A percentile compares a stretch with the other conserved stretches of the same genome.
Conservation (phyloP, 202 grass and related monocot species). For the Dendrocalamus latiflorus region DNA sequence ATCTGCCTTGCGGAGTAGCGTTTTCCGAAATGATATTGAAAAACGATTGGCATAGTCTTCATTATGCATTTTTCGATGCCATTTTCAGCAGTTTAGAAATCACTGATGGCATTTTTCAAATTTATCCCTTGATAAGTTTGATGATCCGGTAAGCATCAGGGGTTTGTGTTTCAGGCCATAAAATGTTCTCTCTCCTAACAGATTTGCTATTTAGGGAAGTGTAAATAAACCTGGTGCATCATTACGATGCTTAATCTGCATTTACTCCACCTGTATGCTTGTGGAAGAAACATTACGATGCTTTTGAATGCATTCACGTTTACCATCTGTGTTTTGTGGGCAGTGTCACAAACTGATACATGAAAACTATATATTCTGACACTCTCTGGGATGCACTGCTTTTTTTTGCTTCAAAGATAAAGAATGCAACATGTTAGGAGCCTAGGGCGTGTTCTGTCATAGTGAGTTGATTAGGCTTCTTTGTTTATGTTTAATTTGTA, state of each 20-base stretch:
- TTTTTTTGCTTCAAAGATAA: not conserved
- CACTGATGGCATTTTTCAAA: not conserved
- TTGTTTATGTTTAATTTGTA: conserved; percentile 14
- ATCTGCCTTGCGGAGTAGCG: not conserved
- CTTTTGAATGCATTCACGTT: not conserved
- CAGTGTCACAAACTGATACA: not conserved
- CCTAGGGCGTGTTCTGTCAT: not conserved
- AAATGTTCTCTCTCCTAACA: not conserved
- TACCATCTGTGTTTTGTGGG: not conserved
- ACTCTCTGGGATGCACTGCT: not conserved
- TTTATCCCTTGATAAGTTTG: not conserved
- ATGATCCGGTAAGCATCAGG: not conserved
- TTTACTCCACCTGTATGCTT: not conserved
- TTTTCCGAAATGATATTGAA: not conserved
- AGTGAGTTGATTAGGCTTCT: not conserved
- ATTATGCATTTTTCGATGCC: not conserved
- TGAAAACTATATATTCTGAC: not conserved
- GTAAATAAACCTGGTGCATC: not conserved
- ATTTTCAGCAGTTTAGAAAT: not conserved
- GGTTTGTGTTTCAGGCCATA: not conserved
- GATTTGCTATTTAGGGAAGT: not conserved
- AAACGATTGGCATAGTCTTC: not conserved
- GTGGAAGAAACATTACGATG: not conserved
- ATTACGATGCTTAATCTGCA: not conserved
- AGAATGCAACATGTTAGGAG: not conserved